These are phyloP conservation scores for Holtermanniella nyarrowii DNA, from an alignment of 768 basidiomycete species.

Conservation along the genomic window DNA sequence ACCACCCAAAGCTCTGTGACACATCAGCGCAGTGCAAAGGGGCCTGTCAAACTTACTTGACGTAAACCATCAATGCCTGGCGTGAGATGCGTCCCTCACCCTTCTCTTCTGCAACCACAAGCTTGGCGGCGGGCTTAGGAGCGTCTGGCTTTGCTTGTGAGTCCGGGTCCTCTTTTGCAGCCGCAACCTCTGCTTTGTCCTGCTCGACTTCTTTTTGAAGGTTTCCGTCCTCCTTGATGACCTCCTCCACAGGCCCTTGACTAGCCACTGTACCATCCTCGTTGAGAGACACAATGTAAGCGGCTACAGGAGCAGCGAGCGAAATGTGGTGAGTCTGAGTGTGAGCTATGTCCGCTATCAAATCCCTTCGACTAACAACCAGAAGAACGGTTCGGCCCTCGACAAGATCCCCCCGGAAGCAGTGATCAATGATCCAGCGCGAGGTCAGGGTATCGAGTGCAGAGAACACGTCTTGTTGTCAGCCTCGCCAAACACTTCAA, in stretches of 20 bases:
- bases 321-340: slow-evolving; percentile 39
- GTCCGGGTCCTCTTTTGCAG: slow-evolving; percentile 10
- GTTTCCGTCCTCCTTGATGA: slow-evolving; percentile 17
- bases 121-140: slow-evolving; percentile 25
- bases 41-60: slow-evolving; percentile 28
- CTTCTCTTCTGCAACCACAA: slow-evolving; percentile 39
- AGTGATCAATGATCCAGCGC: slow-evolving; percentile 48
- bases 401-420: slow-evolving; percentile 47
- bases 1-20: slow-evolving; percentile 32
- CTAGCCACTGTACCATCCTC: slow-evolving; percentile 28
- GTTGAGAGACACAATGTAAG: slow-evolving; percentile 35
- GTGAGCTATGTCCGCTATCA: neutral
- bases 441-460: slow-evolving; percentile 54
- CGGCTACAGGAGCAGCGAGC: slow-evolving; percentile 38
- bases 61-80: slow-evolving; percentile 28
- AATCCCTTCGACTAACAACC: slow-evolving; percentile 43
- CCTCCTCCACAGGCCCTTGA: slow-evolving; percentile 30
- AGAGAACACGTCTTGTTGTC: slow-evolving; percentile 51
- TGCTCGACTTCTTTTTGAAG: slow-evolving; percentile 23
- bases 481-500: neutral
- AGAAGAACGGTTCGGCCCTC: slow-evolving; percentile 49
- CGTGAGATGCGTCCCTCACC: slow-evolving; percentile 36
- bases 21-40: neutral
- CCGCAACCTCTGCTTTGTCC: slow-evolving; percentile 9
- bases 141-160: slow-evolving; percentile 16